These are phyloP conservation scores for Malus hybrid DNA, from an alignment of 331 rosid genomes.

Conservation along the genomic window DNA sequence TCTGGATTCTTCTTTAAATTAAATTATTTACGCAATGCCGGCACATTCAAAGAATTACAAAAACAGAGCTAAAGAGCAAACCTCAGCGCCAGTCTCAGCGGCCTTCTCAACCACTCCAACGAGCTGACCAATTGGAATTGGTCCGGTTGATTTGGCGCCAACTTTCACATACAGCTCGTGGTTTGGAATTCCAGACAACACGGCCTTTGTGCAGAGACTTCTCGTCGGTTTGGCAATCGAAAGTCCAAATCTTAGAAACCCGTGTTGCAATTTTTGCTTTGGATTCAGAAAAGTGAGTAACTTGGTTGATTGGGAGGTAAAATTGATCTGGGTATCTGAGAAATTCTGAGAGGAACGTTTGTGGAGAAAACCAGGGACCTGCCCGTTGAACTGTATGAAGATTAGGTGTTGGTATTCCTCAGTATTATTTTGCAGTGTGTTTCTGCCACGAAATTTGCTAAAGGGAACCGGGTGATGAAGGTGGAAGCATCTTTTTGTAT, in stretches of 20 bases:
- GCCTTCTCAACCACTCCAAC: constrained; percentile 69
- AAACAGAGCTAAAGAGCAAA: constrained; percentile 9
- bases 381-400: constrained; percentile 15
- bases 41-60: not conserved
- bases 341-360: constrained; percentile 22
- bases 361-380: constrained; percentile 46
- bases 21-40: not conserved
- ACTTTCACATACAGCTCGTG: constrained; percentile 34
- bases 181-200: constrained; percentile 39
- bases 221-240: constrained; percentile 22
- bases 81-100: constrained; percentile 94
- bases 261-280: constrained; percentile 13
- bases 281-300: constrained; percentile 9
- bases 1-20: not conserved
- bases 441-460: constrained; percentile 1
- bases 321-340: constrained; percentile 24
- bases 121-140: constrained; percentile 52
- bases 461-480: not conserved
- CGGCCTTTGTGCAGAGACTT: constrained; percentile 27
- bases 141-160: constrained; percentile 62
- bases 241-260: constrained; percentile 16
- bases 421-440: not conserved
- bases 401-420: not conserved
- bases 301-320: constrained; percentile 7
- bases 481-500: constrained; percentile 4